phyloP scores from a whole-genome alignment of 352 stramenopile genomes.

The Peronospora destructor region DNA sequence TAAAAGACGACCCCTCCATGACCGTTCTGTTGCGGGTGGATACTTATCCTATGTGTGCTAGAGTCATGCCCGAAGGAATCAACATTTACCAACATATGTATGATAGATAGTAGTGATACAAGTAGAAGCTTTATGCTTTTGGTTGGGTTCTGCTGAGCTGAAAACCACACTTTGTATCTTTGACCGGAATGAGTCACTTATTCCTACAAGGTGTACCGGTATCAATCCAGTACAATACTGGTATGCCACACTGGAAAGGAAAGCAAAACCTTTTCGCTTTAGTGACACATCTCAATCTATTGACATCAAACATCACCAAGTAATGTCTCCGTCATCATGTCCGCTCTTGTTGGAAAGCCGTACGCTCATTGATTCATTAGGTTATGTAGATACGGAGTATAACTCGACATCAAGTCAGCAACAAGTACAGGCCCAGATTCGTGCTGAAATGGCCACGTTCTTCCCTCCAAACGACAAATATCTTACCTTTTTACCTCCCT shows the following conservation, averaged over 20 bases:
- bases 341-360: slow-evolving; percentile 57
- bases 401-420: slow-evolving; percentile 39
- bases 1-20: slow-evolving; percentile 1
- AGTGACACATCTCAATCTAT: neutral
- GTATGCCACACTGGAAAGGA: too few species aligned
- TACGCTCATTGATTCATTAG: slow-evolving; percentile 62
- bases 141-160: too few species aligned
- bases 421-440: slow-evolving; percentile 59
- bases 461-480: slow-evolving; percentile 40
- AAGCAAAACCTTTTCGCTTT: neutral
- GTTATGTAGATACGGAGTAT: slow-evolving; percentile 69
- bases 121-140: neutral
- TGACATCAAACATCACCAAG: neutral
- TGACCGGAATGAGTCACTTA: too few species aligned
- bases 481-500: slow-evolving; percentile 54
- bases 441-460: slow-evolving; percentile 68
- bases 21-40: slow-evolving; percentile 35
- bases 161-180: too few species aligned
- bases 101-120: neutral
- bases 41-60: slow-evolving; percentile 42
- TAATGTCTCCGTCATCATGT: slow-evolving; percentile 34
- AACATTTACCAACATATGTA: slow-evolving; percentile 29
- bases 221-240: too few species aligned
- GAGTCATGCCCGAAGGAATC: slow-evolving; percentile 36
- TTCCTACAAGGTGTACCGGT: too few species aligned